Evolutionary conservation across 305 asterid species (phyloP).

Genomic region (Salvia sclarea): DNA sequence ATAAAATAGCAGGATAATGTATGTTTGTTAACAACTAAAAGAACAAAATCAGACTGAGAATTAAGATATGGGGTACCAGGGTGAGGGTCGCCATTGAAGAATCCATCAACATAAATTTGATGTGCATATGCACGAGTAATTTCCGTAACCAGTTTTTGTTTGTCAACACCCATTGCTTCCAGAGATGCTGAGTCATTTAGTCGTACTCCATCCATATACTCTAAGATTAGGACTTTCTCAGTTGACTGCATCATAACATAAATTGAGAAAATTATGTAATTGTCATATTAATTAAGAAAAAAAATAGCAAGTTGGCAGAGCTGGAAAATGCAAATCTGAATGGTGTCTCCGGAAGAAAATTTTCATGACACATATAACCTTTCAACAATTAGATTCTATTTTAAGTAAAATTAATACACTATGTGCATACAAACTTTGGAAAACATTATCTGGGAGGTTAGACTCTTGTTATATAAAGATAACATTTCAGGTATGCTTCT

Average conservation of each 20-base stretch:
- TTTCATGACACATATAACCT: conserved; percentile 2
- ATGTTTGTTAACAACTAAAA: conserved; percentile 19
- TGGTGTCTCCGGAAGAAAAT: conserved; percentile 7
- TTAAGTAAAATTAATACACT: background rate
- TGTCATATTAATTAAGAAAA: background rate
- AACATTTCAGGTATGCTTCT: background rate
- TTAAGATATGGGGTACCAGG: conserved; percentile 62
- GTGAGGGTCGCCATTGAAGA: conserved; percentile 99
- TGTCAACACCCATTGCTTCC: conserved; percentile 79
- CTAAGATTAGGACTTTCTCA: conserved; percentile 84
- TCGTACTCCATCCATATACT: conserved; percentile 97
- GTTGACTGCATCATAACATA: conserved; percentile 65
- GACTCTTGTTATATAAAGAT: background rate
- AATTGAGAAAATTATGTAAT: conserved; percentile 24
- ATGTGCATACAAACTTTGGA: background rate
- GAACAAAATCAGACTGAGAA: conserved; percentile 16
- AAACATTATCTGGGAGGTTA: conserved; percentile 4
- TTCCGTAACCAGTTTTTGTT: conserved; percentile 91
- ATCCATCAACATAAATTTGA: conserved; percentile 96
- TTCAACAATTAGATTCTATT: background rate
- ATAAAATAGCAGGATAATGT: conserved; percentile 19
- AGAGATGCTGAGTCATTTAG: conserved; percentile 77
- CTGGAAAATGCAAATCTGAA: conserved; percentile 18
- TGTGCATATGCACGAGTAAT: conserved; percentile 98
- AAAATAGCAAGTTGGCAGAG: conserved; percentile 12